phyloP scores from a whole-genome alignment of 371 early-diverging fungal species.

The Apophysomyces ossiformis region DNA sequence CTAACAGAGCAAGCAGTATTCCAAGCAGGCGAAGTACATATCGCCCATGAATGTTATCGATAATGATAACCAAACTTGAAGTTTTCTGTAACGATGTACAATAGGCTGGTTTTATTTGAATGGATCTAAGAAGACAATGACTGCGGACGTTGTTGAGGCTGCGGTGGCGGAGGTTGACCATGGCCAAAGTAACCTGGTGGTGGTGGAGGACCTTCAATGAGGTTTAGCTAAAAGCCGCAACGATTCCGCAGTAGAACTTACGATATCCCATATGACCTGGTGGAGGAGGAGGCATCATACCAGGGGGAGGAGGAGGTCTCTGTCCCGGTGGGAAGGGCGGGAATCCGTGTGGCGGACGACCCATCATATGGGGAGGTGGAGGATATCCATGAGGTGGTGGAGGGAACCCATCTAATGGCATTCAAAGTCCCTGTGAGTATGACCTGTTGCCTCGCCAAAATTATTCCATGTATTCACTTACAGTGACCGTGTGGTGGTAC shows the following conservation, averaged over 20 bases:
- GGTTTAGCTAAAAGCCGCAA: neutral
- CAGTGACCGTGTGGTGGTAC: conserved; percentile 41
- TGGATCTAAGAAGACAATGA: conserved; percentile 1
- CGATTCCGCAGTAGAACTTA: neutral
- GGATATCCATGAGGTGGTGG: conserved; percentile 33
- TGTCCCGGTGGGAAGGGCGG: conserved; percentile 47
- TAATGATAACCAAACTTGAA: too few relatives aligned
- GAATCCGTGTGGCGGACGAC: conserved; percentile 51
- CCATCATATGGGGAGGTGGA: conserved; percentile 53
- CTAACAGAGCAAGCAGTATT: too few relatives aligned
- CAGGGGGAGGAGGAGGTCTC: conserved; percentile 45
- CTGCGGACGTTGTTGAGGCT: conserved; percentile 7
- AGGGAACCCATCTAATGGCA: conserved; percentile 26
- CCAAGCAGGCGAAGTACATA: too few relatives aligned
- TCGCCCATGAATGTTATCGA: too few relatives aligned
- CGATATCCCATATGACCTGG: conserved; percentile 9
- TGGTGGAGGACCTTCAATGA: neutral
- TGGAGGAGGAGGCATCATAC: conserved; percentile 43
- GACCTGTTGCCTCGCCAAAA: neutral
- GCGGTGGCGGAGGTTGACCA: conserved; percentile 7
- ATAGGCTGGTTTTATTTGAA: neutral
- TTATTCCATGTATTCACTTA: conserved; percentile 5
- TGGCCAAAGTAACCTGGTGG: conserved; percentile 8
- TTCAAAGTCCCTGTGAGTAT: neutral
- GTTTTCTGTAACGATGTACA: too few relatives aligned